These are phyloP conservation scores for Dryas octopetala DNA, from an alignment of 306 rosid species.

Conservation along the genomic window DNA sequence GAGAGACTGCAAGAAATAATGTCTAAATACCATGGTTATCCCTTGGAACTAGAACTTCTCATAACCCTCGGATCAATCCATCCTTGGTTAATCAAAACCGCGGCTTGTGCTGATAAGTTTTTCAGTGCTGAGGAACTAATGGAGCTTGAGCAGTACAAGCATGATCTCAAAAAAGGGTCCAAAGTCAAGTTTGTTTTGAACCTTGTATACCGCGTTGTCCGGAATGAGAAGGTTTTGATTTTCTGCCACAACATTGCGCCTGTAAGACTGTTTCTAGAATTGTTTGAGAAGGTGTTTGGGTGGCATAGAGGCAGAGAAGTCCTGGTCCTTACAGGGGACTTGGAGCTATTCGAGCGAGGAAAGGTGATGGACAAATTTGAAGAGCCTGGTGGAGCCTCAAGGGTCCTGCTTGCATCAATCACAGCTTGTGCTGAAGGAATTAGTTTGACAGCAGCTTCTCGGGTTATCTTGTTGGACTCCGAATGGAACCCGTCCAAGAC, in stretches of 20 bases:
- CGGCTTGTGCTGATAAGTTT: conserved; percentile 68
- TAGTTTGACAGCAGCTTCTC: conserved; percentile 92
- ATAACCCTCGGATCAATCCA: conserved; percentile 97
- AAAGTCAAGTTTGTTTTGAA: conserved; percentile 83
- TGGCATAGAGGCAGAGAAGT: conserved; percentile 78
- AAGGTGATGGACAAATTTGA: conserved; percentile 86
- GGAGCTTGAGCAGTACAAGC: conserved; percentile 65
- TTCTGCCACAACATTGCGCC: conserved; percentile 99
- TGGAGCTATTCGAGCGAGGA: conserved; percentile 87
- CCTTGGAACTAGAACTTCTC: conserved; percentile 84
- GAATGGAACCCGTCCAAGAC: conserved; percentile 99
- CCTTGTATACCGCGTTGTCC: conserved; percentile 67
- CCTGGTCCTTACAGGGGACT: conserved; percentile 77
- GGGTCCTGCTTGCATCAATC: conserved; percentile 89
- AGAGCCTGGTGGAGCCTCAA: conserved; percentile 66
- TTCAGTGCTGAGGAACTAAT: conserved; percentile 39
- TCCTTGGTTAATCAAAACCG: conserved; percentile 84
- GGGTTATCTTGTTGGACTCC: conserved; percentile 82
- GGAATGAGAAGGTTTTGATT: conserved; percentile 73
- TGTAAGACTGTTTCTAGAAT: conserved; percentile 57
- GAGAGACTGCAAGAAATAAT: conserved; percentile 50
- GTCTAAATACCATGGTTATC: conserved; percentile 62
- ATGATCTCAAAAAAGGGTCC: conserved; percentile 71
- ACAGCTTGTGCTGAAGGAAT: conserved; percentile 98
- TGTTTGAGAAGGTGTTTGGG: conserved; percentile 70